Evolutionary conservation across 164 flowering plant genomes (phyloP).

Genomic region (Saururus chinensis): DNA sequence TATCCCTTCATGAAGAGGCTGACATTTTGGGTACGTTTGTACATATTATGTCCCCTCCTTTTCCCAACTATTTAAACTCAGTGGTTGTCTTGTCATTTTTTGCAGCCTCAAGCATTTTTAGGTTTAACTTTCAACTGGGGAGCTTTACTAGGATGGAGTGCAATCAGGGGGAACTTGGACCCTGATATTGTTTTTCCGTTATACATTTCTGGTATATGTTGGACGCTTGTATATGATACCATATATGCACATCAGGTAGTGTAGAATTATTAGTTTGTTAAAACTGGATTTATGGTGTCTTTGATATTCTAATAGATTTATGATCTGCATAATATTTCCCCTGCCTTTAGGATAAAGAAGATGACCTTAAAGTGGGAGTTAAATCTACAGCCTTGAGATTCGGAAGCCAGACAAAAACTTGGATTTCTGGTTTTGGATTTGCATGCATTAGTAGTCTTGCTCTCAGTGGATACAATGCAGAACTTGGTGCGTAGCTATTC

Average conservation of each 20-base stretch:
- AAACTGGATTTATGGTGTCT: background rate
- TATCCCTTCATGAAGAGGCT: conserved; percentile 98
- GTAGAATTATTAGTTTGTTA: background rate
- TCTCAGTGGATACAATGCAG: conserved; percentile 72
- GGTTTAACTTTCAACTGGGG: conserved; percentile 98
- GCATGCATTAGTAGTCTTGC: conserved; percentile 67
- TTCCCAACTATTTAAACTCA: background rate
- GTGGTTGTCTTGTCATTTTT: background rate
- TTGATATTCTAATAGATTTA: background rate
- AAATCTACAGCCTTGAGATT: conserved; percentile 95
- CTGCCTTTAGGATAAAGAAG: conserved; percentile 78
- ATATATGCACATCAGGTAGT: conserved; percentile 98
- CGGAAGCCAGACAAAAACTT: conserved; percentile 69
- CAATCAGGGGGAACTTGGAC: conserved; percentile 77
- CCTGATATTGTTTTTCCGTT: conserved; percentile 69
- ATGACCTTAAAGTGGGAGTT: conserved; percentile 92
- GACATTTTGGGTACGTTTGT: conserved; percentile 76
- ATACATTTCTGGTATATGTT: conserved; percentile 76
- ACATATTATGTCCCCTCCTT: background rate
- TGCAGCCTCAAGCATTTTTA: conserved; percentile 95
- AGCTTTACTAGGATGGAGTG: conserved; percentile 95
- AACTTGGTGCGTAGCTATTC: conserved; percentile 41
- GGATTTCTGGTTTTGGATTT: conserved; percentile 71
- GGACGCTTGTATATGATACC: conserved; percentile 99
- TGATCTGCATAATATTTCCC: background rate